Evolutionary conservation across 2,329 filamentous ascomycete species (phyloP).

Genomic region (Fusarium nodosum): DNA sequence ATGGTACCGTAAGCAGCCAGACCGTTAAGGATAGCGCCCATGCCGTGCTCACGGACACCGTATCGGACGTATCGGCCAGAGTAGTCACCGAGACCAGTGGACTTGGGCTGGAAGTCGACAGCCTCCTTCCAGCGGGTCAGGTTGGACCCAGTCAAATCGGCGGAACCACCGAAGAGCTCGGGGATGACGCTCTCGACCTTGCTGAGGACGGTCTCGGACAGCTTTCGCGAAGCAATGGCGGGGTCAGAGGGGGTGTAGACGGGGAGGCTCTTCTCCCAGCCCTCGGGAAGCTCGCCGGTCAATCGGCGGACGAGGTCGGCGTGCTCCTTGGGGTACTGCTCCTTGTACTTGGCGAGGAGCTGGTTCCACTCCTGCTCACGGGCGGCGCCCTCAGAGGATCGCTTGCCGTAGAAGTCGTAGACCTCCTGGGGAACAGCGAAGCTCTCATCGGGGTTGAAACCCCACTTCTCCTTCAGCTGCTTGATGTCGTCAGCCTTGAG

Average conservation of each 20-base stretch:
- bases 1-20: slow-evolving; percentile 94
- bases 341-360: slow-evolving; percentile 87
- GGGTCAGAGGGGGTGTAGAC: slow-evolving; percentile 88
- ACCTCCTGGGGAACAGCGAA: slow-evolving; percentile 96
- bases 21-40: slow-evolving; percentile 96
- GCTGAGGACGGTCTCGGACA: slow-evolving; percentile 92
- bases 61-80: slow-evolving; percentile 92
- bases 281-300: slow-evolving; percentile 86
- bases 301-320: slow-evolving; percentile 86
- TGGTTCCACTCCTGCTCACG: slow-evolving; percentile 96
- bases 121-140: slow-evolving; percentile 98
- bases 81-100: slow-evolving; percentile 88
- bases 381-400: slow-evolving; percentile 86
- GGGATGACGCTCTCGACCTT: slow-evolving; percentile 87
- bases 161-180: slow-evolving; percentile 94
- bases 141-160: slow-evolving; percentile 98
- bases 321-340: slow-evolving; percentile 82
- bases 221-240: slow-evolving; percentile 92
- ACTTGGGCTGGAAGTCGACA: slow-evolving; percentile 95
- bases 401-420: slow-evolving; percentile 90
- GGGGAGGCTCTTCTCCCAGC: slow-evolving; percentile 95
- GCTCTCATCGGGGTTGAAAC: slow-evolving; percentile 93
- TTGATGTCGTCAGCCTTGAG: slow-evolving; percentile 95
- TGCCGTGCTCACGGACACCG: slow-evolving; percentile 91
- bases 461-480: slow-evolving; percentile 94